Evolutionary conservation across 1,284 basidiomycete species (phyloP), one percentile per base, ranked within the genome.

Genomic region (Microbotryum intermedium): DNA sequence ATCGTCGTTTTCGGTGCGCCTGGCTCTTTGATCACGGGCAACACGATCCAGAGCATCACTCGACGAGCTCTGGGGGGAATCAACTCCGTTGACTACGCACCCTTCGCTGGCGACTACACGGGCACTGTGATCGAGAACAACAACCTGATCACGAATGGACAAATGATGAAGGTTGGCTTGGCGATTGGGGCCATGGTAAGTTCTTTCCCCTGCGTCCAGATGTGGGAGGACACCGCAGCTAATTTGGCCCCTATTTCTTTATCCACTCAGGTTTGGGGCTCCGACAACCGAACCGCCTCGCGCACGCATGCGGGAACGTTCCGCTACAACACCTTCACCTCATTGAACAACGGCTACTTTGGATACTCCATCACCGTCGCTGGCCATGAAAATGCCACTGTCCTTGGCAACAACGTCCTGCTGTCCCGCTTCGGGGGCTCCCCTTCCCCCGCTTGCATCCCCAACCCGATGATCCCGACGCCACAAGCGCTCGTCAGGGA

Each of bases 1-100:
- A 66, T 66, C 54, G 89, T 90, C 2, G 69, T 91, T 3, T 91
- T 91, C 69, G 88, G 88, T n/a, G 76, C 87, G 1, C 87, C 87
- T 2, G 86, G 84, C 2, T 83, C 83, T 2, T 77, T 81, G 49
- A 82, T 91, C n/a, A 80, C 84, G 63, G 83, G 83, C 68, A 86
- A 86, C 71, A 87, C 84, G 0, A 84, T 90, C 64, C 84, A 80
- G 79, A 55, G 55, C 4, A 11, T 23, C 13, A 45, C 28, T 25
- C 57, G 59, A 21, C 55, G 50, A 5, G 20, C 28, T 1, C 77
- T 89, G 16, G 87, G 87, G 44, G 87, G 88, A 18, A 88, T 90
- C 64, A 72, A 78, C 67, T 69, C 90, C 79, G 89, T 91, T 13
- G 88, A 91, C 70, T 83, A 83, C 59, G 71, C 77, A 6, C 88